These are phyloP conservation scores for Tardiomyces digboiensis DNA, from an alignment of 1,139 yeast species.

Conservation along the genomic window DNA sequence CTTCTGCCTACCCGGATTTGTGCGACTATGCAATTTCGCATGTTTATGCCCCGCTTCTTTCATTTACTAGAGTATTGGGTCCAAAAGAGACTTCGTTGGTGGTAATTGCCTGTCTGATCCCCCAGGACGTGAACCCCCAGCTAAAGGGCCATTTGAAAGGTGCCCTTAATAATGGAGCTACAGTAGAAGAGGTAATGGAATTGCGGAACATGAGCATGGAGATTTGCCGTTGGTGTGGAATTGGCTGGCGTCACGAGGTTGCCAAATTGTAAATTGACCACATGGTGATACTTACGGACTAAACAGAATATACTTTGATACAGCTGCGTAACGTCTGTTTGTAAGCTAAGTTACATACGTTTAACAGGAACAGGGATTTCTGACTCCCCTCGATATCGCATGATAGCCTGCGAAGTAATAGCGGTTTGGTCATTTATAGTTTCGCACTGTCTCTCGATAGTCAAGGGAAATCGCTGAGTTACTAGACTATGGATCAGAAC, in stretches of 20 bases:
- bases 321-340: neutral
- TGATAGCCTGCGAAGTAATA: neutral
- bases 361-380: neutral
- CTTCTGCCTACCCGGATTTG: conserved; percentile 73
- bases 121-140: conserved; percentile 94
- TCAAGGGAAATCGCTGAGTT: neutral
- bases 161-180: conserved; percentile 71
- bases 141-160: conserved; percentile 85
- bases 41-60: conserved; percentile 70
- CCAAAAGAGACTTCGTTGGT: conserved; percentile 71
- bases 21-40: conserved; percentile 65
- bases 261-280: conserved; percentile 39
- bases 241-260: conserved; percentile 51
- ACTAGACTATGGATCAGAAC: neutral
- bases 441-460: neutral
- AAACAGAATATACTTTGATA: neutral
- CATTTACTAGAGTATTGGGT: conserved; percentile 52
- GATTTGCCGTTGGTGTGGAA: conserved; percentile 68
- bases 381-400: neutral
- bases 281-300: neutral
- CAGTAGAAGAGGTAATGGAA: conserved; percentile 51
- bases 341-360: neutral
- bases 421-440: neutral
- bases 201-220: conserved; percentile 55
- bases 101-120: conserved; percentile 71